Conservation (phyloP, 768 basidiomycete species). For the Phlebiopsis gigantea region DNA sequence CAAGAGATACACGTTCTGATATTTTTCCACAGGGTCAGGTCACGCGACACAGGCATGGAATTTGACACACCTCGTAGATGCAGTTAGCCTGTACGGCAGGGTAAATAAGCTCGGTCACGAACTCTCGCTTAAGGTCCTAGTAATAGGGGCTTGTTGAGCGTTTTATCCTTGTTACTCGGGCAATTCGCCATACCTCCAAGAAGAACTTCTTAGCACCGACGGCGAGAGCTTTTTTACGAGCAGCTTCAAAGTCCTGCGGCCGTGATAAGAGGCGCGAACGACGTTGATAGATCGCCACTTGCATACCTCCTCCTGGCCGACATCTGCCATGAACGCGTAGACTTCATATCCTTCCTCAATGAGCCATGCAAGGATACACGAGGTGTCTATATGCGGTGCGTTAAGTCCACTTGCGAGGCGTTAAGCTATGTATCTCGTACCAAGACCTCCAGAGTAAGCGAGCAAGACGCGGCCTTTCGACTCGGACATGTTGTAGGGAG, state of each 20-base stretch:
- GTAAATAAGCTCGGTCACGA: slow-evolving; percentile 94
- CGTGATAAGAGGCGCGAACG: slow-evolving; percentile 7
- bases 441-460: slow-evolving; percentile 97
- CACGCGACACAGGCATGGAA: background rate
- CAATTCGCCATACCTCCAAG: slow-evolving; percentile 53
- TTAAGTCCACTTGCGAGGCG: background rate
- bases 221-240: slow-evolving; percentile 79
- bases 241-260: slow-evolving; percentile 85
- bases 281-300: background rate
- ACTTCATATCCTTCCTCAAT: slow-evolving; percentile 98
- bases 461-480: slow-evolving; percentile 83
- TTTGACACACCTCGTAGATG: slow-evolving; percentile 81
- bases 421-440: slow-evolving; percentile 40
- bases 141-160: background rate
- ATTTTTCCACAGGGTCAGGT: background rate
- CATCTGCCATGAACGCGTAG: slow-evolving; percentile 94
- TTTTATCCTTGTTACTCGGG: background rate
- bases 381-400: slow-evolving; percentile 64
- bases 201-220: slow-evolving; percentile 98
- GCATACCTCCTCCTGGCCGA: slow-evolving; percentile 78
- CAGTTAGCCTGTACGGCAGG: slow-evolving; percentile 97
- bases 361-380: slow-evolving; percentile 98
- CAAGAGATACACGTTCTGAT: slow-evolving; percentile 89
- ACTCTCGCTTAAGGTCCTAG: slow-evolving; percentile 91
- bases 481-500: slow-evolving; percentile 26